A percentile compares a stretch with the other conserved stretches of the same genome.
These are phyloP conservation scores for Bruguiera gymnorhiza DNA, from an alignment of 345 rosid species.

Conservation along the genomic window DNA sequence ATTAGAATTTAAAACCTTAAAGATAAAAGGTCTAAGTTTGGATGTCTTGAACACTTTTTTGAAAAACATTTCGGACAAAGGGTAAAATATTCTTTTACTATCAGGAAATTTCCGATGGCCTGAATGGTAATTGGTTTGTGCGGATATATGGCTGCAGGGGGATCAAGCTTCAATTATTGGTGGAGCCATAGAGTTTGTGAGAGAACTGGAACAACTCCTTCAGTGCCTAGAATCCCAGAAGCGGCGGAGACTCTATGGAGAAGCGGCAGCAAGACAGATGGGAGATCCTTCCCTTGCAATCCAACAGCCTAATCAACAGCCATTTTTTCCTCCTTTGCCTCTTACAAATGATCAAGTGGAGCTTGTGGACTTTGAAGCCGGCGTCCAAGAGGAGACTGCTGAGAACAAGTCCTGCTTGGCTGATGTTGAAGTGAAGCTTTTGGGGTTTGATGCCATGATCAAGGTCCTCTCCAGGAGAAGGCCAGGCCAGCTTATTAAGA, in stretches of 20 bases:
- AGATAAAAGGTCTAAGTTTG: too few species aligned
- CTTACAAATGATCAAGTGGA: slow-evolving; percentile 39
- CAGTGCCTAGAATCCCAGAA: slow-evolving; percentile 93
- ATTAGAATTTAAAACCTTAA: too few species aligned
- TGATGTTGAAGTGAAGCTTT: slow-evolving; percentile 84
- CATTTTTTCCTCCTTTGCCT: slow-evolving; percentile 32
- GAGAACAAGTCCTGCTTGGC: slow-evolving; percentile 85
- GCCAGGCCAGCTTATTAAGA: slow-evolving; percentile 71
- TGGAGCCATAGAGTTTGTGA: slow-evolving; percentile 92
- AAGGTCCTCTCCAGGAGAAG: slow-evolving; percentile 91
- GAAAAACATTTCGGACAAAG: too few species aligned
- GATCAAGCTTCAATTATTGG: slow-evolving; percentile 99
- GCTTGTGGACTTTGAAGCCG: slow-evolving; percentile 42
- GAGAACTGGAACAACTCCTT: slow-evolving; percentile 86
- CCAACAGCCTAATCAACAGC: slow-evolving; percentile 30
- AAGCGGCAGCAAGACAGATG: slow-evolving; percentile 29
- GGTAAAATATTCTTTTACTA: too few species aligned
- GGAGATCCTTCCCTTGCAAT: slow-evolving; percentile 36
- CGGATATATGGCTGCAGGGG: slow-evolving; percentile 41
- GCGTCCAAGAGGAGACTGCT: slow-evolving; percentile 68
- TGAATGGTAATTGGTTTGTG: too few species aligned
- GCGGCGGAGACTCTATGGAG: slow-evolving; percentile 61
- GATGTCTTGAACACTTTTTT: too few species aligned
- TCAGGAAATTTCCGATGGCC: too few species aligned
- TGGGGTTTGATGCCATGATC: slow-evolving; percentile 93